Evolutionary conservation across 148 eudicot genomes (phyloP).

Genomic region (Persicaria maculosa): DNA sequence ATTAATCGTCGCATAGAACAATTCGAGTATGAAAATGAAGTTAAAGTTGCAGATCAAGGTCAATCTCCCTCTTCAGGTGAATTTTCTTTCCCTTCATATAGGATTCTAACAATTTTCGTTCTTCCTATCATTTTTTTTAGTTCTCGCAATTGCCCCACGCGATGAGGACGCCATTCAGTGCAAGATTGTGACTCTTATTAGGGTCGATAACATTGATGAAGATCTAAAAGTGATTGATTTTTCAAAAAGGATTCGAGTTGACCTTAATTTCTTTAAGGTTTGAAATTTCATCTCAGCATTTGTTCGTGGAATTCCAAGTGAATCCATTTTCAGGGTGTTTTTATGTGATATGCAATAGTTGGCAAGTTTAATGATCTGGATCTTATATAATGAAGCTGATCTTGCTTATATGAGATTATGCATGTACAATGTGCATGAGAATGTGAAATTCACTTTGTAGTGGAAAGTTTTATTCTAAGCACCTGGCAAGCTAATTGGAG

Average conservation of each 20-base stretch:
- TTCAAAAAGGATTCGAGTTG: conserved; percentile 39
- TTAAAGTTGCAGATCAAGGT: conserved; percentile 69
- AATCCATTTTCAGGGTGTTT: not conserved
- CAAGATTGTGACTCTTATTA: conserved; percentile 69
- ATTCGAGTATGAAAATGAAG: conserved; percentile 31
- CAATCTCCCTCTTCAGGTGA: not conserved
- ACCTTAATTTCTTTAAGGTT: conserved; percentile 71
- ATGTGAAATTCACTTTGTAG: not conserved
- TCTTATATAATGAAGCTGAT: not conserved
- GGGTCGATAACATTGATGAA: conserved; percentile 50
- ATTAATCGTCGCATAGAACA: conserved; percentile 50
- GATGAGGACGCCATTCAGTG: conserved; percentile 89
- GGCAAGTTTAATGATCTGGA: not conserved
- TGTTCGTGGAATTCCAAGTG: not conserved
- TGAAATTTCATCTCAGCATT: not conserved
- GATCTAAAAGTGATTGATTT: conserved; percentile 48
- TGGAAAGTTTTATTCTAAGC: not conserved
- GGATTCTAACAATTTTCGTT: not conserved
- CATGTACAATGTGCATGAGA: not conserved
- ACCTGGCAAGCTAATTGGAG: too few relatives aligned
- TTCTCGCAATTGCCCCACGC: conserved; percentile 52
- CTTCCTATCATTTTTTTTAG: conserved; percentile 25
- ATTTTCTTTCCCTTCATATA: not conserved
- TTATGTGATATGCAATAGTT: not conserved
- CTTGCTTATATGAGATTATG: not conserved